Base-by-base conservation (phyloP, 768 basidiomycete species). In the Lactarius deliciosus region DNA sequence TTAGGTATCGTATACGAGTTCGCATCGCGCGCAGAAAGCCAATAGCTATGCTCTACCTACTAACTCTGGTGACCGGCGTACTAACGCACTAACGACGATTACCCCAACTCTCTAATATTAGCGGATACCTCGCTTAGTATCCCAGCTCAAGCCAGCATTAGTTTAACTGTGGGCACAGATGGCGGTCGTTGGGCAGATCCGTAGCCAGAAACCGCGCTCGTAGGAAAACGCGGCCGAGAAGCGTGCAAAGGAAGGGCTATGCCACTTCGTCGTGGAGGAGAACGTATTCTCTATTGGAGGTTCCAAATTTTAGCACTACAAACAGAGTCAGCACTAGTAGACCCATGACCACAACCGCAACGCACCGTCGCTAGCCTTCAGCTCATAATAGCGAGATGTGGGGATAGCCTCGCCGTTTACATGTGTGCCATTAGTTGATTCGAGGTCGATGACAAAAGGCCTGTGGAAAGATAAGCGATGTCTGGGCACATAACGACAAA, bases 361-460 rank as follows among this genome's bases (percentile, higher is more conserved):
- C 88, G 64, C 65, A 95, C 94, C 89, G 76, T 96, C 94, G 30
- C 86, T 82, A 22, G 83, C 79, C 76, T 83, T 88, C 60, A 96
- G 79, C 76, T 96, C 94, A 74, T 89, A 96, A 75, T 87, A 99
- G 66, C 96, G 81, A 9, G 94, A 89, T 1, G 87, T 80, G 2
- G 97, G 97, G 68, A 98, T 90, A 57, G 82, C 77, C 72, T 89
- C 85, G 68, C 88, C 92, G 72, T 98, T 98, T 56, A 99, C 96
- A 71, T 85, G 82, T 0, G 97, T 98, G 2, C 92, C 88, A 74
- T 99, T 99, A 2, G 97, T 98, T n/a, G 95, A 97, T 72, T 99
- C 96, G 10, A 99, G 85, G 77, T 99, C 97, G 66, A 99, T 97
- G 59, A 99, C 85, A 76, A 95, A 99, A 1, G 97, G 95, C 74